Conservation (phyloP, 139 green algal species). For the Gonium pectorale region DNA sequence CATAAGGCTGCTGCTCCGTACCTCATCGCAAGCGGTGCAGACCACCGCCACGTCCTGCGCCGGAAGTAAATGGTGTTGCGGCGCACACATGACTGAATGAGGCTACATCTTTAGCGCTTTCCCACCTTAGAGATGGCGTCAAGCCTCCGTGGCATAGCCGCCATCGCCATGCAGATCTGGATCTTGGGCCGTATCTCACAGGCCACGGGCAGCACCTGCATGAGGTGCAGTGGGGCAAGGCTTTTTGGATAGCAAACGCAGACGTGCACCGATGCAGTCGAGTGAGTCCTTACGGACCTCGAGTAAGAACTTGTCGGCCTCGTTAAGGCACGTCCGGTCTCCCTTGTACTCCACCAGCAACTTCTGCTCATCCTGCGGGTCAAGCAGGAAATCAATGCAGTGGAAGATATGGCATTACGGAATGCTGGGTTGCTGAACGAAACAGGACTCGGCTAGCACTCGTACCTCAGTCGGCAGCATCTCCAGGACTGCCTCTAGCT, state of each 20-base stretch:
- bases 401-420: no score
- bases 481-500: slow-evolving; percentile 46
- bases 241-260: no score
- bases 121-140: background rate
- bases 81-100: background rate
- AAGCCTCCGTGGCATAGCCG: slow-evolving; percentile 1
- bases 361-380: slow-evolving; percentile 48
- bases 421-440: no score
- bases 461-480: slow-evolving; percentile 46
- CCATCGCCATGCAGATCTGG: slow-evolving; percentile 27
- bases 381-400: background rate
- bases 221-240: background rate
- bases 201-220: slow-evolving; percentile 11
- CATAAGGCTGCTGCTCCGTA: slow-evolving; percentile 53
- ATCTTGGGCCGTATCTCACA: slow-evolving; percentile 27
- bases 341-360: slow-evolving; percentile 48
- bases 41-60: slow-evolving; percentile 29
- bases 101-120: background rate
- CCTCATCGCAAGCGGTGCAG: slow-evolving; percentile 55
- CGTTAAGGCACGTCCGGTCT: slow-evolving; percentile 11
- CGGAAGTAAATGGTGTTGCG: background rate
- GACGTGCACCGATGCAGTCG: no score
- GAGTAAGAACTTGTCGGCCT: slow-evolving; percentile 65
- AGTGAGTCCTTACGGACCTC: no score
- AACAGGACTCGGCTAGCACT: background rate